Evolutionary conservation across 2,329 filamentous ascomycete species (phyloP).

Genomic region (Ascochyta lentis): DNA sequence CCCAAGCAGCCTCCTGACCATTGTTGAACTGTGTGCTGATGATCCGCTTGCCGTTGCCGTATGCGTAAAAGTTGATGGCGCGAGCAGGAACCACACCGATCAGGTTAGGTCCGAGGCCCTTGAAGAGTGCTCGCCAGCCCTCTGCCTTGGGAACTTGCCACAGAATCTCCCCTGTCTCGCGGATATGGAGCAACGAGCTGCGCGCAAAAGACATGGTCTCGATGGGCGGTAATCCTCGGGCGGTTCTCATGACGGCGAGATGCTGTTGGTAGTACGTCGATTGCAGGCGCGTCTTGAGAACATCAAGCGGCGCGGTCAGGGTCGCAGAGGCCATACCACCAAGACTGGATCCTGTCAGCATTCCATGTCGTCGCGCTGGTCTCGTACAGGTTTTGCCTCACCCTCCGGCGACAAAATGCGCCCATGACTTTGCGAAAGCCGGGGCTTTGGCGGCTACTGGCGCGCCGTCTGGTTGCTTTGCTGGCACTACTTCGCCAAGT

Average conservation of each 20-base stretch:
- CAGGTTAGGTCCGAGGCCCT: conserved; percentile 88
- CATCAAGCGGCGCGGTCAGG: conserved; percentile 93
- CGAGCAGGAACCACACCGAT: conserved; percentile 88
- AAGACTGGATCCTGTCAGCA: conserved; percentile 60
- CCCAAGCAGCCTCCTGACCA: conserved; percentile 72
- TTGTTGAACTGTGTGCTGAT: conserved; percentile 77
- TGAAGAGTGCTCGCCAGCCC: conserved; percentile 88
- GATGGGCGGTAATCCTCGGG: conserved; percentile 61
- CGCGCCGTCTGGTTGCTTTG: conserved; percentile 50
- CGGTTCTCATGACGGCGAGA: conserved; percentile 71
- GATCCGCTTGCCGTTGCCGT: conserved; percentile 87
- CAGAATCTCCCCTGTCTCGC: conserved; percentile 86
- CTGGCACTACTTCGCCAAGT: conserved; percentile 63
- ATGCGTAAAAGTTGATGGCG: conserved; percentile 92
- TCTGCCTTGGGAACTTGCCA: conserved; percentile 79
- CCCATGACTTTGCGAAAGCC: conserved; percentile 76
- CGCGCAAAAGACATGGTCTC: conserved; percentile 68
- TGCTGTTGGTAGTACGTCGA: conserved; percentile 94
- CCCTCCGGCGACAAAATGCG: conserved; percentile 91
- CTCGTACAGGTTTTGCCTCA: conserved; percentile 51
- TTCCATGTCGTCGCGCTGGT: conserved; percentile 30
- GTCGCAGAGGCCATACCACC: conserved; percentile 91
- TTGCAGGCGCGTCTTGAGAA: conserved; percentile 90
- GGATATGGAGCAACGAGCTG: conserved; percentile 74
- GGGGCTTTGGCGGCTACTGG: conserved; percentile 48